Evolutionary conservation across 2,329 filamentous ascomycete species (phyloP), one percentile per base, ranked within the genome.

Genomic region (Curvularia lunata): DNA sequence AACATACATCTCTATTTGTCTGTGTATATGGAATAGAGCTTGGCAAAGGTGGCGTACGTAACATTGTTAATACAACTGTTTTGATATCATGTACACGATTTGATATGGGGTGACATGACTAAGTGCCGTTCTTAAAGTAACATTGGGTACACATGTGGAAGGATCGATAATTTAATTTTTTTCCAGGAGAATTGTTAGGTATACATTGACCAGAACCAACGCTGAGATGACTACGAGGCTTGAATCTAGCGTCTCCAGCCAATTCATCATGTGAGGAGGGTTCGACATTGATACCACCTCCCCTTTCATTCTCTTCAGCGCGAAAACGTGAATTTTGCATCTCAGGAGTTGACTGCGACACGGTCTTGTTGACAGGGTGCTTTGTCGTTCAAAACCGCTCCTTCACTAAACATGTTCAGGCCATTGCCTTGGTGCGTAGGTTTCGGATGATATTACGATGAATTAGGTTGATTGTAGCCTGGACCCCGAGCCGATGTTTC

Each of bases 171-270:
- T 4, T 25, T 25, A 25, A 25, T 2, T 25, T 6, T 25, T 6
- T 25, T 25, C 23, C 2, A 25, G 23, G 23, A 25, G 23, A 25
- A 25, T 2, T 25, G 23, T 25, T 25, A 25, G 23, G 23, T 25
- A 25, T 25, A 4, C 2, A 25, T 25, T 4, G 23, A 6, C 23
- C 6, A 25, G 23, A 25, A 25, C 23, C 23, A 4, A 25, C 6
- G 23, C 23, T 25, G 23, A 6, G 6, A 25, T 6, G 23, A 25
- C 23, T 25, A 25, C 23, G 23, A 25, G 23, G 30, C 54, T 59
- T 4, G 63, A 64, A 41, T 69, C 62, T n/a, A 70, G 25, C 48
- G 62, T 32, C 21, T 65, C 64, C 52, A 68, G 23, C 4, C 65
- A 55, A 10, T 45, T 55, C 16, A 50, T 63, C 27, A 56, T 54